phyloP scores from a whole-genome alignment of 352 stramenopile species.

The Pythium chondricola region DNA sequence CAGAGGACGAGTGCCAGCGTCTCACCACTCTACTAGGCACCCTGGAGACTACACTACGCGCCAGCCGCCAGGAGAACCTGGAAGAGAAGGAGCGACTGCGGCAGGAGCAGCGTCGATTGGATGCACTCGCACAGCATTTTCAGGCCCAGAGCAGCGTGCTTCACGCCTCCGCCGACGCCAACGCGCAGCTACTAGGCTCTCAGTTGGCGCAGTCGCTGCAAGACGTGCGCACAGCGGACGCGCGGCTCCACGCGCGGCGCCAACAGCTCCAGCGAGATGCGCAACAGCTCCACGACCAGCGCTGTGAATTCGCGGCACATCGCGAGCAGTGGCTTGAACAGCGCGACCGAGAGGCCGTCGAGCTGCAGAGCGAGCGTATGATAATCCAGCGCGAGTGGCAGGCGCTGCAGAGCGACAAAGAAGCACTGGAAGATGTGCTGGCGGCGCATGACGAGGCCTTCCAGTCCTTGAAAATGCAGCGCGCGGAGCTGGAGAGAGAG shows the following conservation, averaged over 20 bases:
- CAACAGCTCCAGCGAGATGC: conserved; percentile 18
- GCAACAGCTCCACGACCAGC: conserved; percentile 20
- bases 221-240: conserved; percentile 29
- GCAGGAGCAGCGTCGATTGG: conserved; percentile 60
- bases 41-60: conserved; percentile 46
- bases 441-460: conserved; percentile 21
- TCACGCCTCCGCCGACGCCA: conserved; percentile 34
- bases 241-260: conserved; percentile 26
- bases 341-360: conserved; percentile 16
- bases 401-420: conserved; percentile 9
- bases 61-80: conserved; percentile 46
- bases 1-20: conserved; percentile 55
- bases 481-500: conserved; percentile 12
- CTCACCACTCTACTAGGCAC: conserved; percentile 39
- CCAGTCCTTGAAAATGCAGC: conserved; percentile 4
- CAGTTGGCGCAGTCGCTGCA: conserved; percentile 18
- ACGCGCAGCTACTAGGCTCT: conserved; percentile 18
- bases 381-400: conserved; percentile 9
- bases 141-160: conserved; percentile 53
- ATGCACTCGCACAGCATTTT: conserved; percentile 53
- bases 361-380: conserved; percentile 2
- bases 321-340: conserved; percentile 29
- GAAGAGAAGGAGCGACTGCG: conserved; percentile 72
- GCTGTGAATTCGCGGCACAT: conserved; percentile 20
- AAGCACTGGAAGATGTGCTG: conserved; percentile 16